Conservation (phyloP, 2,329 filamentous ascomycete species). For the Xylariaceae sp. region DNA sequence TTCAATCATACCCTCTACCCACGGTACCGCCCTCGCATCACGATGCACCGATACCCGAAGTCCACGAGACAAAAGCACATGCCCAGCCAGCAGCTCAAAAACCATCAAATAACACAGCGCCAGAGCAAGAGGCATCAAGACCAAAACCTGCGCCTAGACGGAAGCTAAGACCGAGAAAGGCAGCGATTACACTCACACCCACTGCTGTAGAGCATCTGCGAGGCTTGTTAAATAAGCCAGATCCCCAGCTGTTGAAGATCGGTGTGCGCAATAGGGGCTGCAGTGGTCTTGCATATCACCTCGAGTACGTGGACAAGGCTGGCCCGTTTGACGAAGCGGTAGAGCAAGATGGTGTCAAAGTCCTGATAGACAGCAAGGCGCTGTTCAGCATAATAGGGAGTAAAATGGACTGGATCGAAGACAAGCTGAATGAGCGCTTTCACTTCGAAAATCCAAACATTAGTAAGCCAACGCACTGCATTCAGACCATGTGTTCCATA, state of each 20-base stretch:
- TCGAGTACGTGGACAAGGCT: conserved; percentile 92
- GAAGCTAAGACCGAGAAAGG: conserved; percentile 78
- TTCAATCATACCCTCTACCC: conserved; percentile 50
- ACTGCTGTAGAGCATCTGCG: conserved; percentile 76
- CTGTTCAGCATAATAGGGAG: conserved; percentile 97
- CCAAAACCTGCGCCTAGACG: conserved; percentile 56
- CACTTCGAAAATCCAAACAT: conserved; percentile 97
- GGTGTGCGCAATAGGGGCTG: conserved; percentile 93
- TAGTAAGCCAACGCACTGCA: conserved; percentile 60
- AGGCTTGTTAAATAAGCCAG: conserved; percentile 73
- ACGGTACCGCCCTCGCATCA: conserved; percentile 36
- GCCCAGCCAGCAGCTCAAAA: conserved; percentile 9
- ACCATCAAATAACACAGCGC: conserved; percentile 33
- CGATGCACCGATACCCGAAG: conserved; percentile 41
- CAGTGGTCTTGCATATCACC: conserved; percentile 85
- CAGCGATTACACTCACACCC: conserved; percentile 81
- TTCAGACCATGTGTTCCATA: conserved; percentile 1
- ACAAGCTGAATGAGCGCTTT: conserved; percentile 88
- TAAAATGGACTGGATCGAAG: conserved; percentile 98
- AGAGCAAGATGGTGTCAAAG: conserved; percentile 93
- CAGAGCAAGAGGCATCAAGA: conserved; percentile 65
- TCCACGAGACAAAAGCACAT: conserved; percentile 49
- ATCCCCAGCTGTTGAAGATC: conserved; percentile 89
- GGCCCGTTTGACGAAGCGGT: conserved; percentile 86
- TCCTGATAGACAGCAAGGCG: conserved; percentile 95